Percentiles rank a stretch among this genome's conserved stretches.
phyloP scores from a whole-genome alignment of 768 basidiomycete genomes.

The Suillus hirtellus region DNA sequence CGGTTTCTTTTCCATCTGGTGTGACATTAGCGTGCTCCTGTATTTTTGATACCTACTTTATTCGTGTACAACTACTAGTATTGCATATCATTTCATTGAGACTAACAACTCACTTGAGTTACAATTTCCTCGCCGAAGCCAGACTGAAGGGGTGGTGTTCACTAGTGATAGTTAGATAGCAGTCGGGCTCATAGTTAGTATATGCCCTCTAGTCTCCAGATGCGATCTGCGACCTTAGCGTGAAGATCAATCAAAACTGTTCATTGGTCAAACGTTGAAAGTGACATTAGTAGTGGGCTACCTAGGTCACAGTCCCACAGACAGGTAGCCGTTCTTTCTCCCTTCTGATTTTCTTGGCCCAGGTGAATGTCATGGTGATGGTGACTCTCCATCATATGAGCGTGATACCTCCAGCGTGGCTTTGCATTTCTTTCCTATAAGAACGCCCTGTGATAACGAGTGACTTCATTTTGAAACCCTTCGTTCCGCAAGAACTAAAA shows the following conservation, averaged over 20 bases:
- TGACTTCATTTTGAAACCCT: slow-evolving; percentile 15
- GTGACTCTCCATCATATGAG: slow-evolving; percentile 9
- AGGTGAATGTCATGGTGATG: slow-evolving; percentile 15
- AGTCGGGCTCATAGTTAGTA: background rate
- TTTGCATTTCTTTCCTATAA: slow-evolving; percentile 5
- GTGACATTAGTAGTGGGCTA: background rate
- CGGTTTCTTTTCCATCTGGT: background rate
- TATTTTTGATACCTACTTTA: slow-evolving; percentile 12
- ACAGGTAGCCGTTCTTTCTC: background rate
- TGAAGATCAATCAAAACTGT: background rate
- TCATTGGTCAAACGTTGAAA: background rate
- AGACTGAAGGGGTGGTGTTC: background rate
- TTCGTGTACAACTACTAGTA: slow-evolving; percentile 10
- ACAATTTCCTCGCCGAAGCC: background rate
- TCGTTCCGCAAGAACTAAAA: slow-evolving; percentile 20
- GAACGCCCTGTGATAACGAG: slow-evolving; percentile 18
- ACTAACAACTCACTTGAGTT: too few relatives aligned
- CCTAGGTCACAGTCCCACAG: too few relatives aligned
- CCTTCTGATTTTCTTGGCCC: slow-evolving; percentile 12
- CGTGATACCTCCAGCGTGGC: slow-evolving; percentile 15
- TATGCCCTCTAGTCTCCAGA: background rate
- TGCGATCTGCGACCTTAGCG: background rate
- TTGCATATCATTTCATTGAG: slow-evolving; percentile 7
- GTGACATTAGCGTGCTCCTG: slow-evolving; percentile 4
- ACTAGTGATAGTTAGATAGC: background rate